Evolutionary conservation across 768 basidiomycete species (phyloP), one percentile per base, ranked within the genome.

Genomic region (Suillus brevipes): DNA sequence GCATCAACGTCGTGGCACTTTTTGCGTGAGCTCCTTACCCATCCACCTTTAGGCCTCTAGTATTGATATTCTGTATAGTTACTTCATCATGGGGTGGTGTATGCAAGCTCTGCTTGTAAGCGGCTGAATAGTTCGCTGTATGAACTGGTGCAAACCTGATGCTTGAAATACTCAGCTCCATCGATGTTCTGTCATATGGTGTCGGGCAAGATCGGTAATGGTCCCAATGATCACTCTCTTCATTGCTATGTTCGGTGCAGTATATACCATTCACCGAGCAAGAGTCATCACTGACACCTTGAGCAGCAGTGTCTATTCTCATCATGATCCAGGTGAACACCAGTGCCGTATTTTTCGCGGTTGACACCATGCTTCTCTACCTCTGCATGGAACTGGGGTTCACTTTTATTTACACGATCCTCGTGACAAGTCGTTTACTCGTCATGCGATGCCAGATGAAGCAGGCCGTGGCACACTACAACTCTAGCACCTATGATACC

Each of bases 371-470:
- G 53, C 49, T 77, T 18, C 67, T 71, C 0, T 80, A 78, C 63
- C 71, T 74, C 53, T 72, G 64, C 45, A 67, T 78, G 23, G 67
- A 77, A 25, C 52, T 78, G 6, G 72, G 71, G 20, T 63, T 77
- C 37, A 79, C 75, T 49, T 36, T 80, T 38, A n/a, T 75, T 31
- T 70, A 76, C 40, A 77, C 79, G 0, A 20, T 75, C 40, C 68
- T 78, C 10, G 76, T 81, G 49, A 71, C 67, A 0, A 62, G 60
- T 2, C 78, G 78, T n/a, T 70, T 82, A 5, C 65, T 73, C 18
- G 12, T 61, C 20, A 34, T 70, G 36, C 74, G 77, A 25, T 47
- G 34, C 14, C 67, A 60, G 28, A 68, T 73, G 45, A 37, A 36
- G 40, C 58, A 42, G 28, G 25, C 18, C 18, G 28, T 59, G 25